Percentiles rank a stretch among this genome's conserved stretches.
Conservation (phyloP, 257 asterid species). For the Solanum sitiens region DNA sequence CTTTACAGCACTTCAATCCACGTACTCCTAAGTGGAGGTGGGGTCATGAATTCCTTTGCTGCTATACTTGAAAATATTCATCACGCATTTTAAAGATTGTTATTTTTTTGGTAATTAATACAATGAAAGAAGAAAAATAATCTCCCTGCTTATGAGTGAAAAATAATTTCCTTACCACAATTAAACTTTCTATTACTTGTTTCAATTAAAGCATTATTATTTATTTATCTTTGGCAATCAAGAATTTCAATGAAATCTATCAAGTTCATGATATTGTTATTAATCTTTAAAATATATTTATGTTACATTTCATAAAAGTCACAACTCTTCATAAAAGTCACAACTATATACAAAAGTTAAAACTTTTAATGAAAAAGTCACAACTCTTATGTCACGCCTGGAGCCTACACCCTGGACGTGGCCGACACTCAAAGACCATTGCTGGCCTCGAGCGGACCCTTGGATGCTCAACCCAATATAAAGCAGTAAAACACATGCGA, state of each 20-base stretch:
- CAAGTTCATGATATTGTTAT: neutral
- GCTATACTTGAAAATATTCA: neutral
- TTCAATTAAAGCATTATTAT: neutral
- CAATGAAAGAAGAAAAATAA: neutral
- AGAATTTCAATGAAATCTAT: neutral
- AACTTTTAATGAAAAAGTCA: too few relatives aligned
- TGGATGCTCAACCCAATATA: too few relatives aligned
- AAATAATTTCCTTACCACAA: neutral
- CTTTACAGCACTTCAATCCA: neutral
- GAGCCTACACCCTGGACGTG: too few relatives aligned
- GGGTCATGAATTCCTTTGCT: neutral
- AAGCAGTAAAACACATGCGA: too few relatives aligned
- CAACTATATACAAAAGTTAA: too few relatives aligned
- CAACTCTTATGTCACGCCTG: too few relatives aligned
- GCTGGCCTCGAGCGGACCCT: too few relatives aligned
- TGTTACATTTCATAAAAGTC: too few relatives aligned
- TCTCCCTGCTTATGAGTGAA: neutral
- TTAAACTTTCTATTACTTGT: neutral
- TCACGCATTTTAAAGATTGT: neutral
- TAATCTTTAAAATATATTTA: too few relatives aligned
- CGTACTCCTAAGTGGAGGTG: neutral
- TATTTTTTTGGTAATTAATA: neutral
- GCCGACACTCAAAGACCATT: too few relatives aligned
- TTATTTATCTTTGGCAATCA: neutral
- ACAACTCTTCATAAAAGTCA: too few relatives aligned